phyloP scores from a whole-genome alignment of 2,329 filamentous ascomycete genomes.

The Aspergillus niger region DNA sequence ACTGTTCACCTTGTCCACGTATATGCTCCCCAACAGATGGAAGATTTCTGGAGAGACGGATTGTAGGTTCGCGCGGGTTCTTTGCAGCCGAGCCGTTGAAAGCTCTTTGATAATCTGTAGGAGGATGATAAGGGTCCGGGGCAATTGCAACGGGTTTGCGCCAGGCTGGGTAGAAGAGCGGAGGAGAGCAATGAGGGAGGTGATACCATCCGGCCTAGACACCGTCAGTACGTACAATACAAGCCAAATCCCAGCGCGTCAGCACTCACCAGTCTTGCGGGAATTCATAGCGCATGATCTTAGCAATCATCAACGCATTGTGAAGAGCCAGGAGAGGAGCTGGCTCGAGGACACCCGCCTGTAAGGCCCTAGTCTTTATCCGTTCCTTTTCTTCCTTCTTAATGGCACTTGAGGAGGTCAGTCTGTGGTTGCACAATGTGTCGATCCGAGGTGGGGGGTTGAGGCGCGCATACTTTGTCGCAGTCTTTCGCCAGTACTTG shows the following conservation, averaged over 20 bases:
- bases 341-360: slow-evolving; percentile 75
- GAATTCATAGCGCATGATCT: slow-evolving; percentile 86
- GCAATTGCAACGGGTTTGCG: slow-evolving; percentile 66
- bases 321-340: slow-evolving; percentile 77
- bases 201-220: slow-evolving; percentile 51
- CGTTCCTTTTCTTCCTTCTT: slow-evolving; percentile 70
- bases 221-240: slow-evolving; percentile 11
- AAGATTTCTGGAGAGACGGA: slow-evolving; percentile 79
- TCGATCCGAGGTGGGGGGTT: not conserved
- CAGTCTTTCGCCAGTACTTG: slow-evolving; percentile 84
- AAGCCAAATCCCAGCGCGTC: too few species aligned
- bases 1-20: slow-evolving; percentile 68
- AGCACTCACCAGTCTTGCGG: slow-evolving; percentile 72
- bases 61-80: slow-evolving; percentile 75
- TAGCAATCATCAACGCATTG: slow-evolving; percentile 84
- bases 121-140: slow-evolving; percentile 73
- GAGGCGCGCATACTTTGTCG: slow-evolving; percentile 59
- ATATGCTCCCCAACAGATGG: slow-evolving; percentile 76
- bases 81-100: slow-evolving; percentile 73
- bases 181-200: slow-evolving; percentile 62
- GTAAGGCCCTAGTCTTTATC: slow-evolving; percentile 74
- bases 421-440: slow-evolving; percentile 3
- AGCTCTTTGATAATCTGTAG: slow-evolving; percentile 90
- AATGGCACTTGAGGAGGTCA: slow-evolving; percentile 53
- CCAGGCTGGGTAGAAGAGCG: slow-evolving; percentile 56